Conservation (phyloP, 1,284 basidiomycete species). For the Puccinia horiana region DNA sequence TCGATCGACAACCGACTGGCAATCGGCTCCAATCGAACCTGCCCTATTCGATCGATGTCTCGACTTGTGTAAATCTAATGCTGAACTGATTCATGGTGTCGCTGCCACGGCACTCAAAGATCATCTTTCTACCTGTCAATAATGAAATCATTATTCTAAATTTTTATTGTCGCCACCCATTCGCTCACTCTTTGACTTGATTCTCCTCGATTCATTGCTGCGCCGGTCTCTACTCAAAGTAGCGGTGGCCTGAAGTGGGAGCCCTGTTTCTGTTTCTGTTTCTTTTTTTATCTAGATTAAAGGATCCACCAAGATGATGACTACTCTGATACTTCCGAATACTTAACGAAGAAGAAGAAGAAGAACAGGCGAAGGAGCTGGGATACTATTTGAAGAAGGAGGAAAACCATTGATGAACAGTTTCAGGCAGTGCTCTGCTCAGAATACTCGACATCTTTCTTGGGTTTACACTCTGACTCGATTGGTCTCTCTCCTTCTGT, state of each 20-base stretch:
- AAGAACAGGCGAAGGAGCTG: background rate
- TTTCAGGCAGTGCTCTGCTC: background rate
- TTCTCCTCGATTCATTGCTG: background rate
- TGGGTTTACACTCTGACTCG: background rate
- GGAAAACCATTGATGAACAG: background rate
- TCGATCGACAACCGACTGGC: constrained; percentile 16
- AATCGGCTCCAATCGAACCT: constrained; percentile 8
- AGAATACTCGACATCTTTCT: background rate
- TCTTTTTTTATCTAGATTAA: background rate
- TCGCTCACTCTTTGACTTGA: background rate
- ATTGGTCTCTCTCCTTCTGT: background rate
- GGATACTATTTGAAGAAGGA: background rate
- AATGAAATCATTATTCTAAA: background rate
- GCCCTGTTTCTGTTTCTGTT: too few relatives aligned
- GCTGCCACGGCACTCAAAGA: constrained; percentile 18
- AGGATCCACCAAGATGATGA: constrained; percentile 28
- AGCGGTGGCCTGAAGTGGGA: too few relatives aligned
- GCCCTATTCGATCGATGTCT: constrained; percentile 12
- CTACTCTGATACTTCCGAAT: constrained; percentile 20
- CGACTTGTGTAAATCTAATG: constrained; percentile 2
- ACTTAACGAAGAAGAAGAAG: constrained; percentile 8
- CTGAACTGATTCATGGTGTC: constrained; percentile 21
- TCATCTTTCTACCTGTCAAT: background rate
- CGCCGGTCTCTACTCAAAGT: background rate
- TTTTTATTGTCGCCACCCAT: background rate